Conservation (phyloP, 768 basidiomycete genomes). For the Mycena galopus region DNA sequence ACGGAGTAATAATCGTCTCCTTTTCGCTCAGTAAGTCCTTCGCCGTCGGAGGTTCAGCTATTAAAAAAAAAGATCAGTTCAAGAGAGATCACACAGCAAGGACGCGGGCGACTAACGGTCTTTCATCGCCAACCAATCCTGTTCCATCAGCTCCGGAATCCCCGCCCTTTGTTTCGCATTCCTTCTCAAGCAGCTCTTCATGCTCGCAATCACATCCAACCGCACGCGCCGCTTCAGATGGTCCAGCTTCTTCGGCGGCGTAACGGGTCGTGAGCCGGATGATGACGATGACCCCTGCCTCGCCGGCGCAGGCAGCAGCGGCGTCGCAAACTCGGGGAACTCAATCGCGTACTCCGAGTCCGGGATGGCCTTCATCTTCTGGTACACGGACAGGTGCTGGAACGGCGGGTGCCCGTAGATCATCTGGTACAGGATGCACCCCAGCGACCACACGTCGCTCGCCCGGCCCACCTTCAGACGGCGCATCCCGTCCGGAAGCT, state of each 20-base stretch:
- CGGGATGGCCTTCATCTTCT: slow-evolving; percentile 96
- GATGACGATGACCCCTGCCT: slow-evolving; percentile 47
- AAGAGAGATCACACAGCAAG: too few species aligned
- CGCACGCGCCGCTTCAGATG: slow-evolving; percentile 81
- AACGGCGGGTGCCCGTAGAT: slow-evolving; percentile 96
- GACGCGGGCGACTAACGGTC: slow-evolving; percentile 60
- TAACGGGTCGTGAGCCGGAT: slow-evolving; percentile 43
- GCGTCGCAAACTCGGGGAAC: slow-evolving; percentile 81
- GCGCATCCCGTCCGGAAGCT: slow-evolving; percentile 87
- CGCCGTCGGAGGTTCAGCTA: slow-evolving; percentile 51
- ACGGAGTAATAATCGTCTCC: slow-evolving; percentile 82
- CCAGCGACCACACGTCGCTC: slow-evolving; percentile 97
- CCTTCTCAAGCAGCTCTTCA: slow-evolving; percentile 85
- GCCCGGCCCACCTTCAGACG: slow-evolving; percentile 95
- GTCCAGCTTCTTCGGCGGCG: slow-evolving; percentile 70
- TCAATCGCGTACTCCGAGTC: slow-evolving; percentile 81
- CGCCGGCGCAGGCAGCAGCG: slow-evolving; percentile 58
- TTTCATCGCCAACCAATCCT: slow-evolving; percentile 82
- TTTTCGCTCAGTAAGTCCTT: slow-evolving; percentile 56
- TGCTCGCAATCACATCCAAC: slow-evolving; percentile 80
- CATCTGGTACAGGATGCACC: slow-evolving; percentile 99
- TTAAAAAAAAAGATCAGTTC: slow-evolving; percentile 1
- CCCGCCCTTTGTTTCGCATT: slow-evolving; percentile 87
- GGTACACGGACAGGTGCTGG: slow-evolving; percentile 82
- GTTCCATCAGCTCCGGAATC: slow-evolving; percentile 87